Percentiles rank a stretch among this genome's conserved stretches.
Evolutionary conservation across 148 eudicot species (phyloP).

Genomic region (Salicornia ramosissima): DNA sequence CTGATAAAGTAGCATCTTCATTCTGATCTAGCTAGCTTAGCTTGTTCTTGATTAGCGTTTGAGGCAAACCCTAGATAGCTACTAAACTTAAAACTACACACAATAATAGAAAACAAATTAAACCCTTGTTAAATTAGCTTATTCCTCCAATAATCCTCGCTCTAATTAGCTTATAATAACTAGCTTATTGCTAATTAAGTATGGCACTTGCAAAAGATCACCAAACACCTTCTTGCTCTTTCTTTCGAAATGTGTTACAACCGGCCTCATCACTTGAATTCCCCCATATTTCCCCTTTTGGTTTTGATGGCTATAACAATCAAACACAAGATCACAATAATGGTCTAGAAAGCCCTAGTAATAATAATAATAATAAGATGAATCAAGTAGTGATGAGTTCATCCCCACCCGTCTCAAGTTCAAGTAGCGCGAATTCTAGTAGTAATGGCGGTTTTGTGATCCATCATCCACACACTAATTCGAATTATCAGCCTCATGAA

Average conservation of each 20-base stretch:
- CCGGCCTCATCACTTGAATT: slow-evolving; percentile 31
- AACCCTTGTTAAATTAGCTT: too few species aligned
- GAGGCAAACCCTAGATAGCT: slow-evolving; percentile 16
- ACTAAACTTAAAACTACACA: slow-evolving; percentile 3
- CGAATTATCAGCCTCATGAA: slow-evolving; percentile 36
- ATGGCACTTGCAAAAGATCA: slow-evolving; percentile 71
- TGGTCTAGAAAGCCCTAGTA: slow-evolving; percentile 28
- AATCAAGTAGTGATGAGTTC: slow-evolving; percentile 33
- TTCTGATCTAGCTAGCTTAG: too few species aligned
- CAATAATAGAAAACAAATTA: too few species aligned
- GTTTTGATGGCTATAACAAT: slow-evolving; percentile 27
- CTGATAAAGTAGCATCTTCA: background rate
- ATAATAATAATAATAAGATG: slow-evolving; percentile 18
- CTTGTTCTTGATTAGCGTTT: slow-evolving; percentile 16
- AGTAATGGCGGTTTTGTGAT: slow-evolving; percentile 37
- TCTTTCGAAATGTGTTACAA: slow-evolving; percentile 34
- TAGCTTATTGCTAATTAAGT: slow-evolving; percentile 7
- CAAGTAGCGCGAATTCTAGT: slow-evolving; percentile 56
- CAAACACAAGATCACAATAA: slow-evolving; percentile 34
- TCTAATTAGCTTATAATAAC: too few species aligned
- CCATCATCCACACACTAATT: slow-evolving; percentile 22
- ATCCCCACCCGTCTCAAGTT: slow-evolving; percentile 62
- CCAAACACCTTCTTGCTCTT: slow-evolving; percentile 31
- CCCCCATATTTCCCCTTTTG: slow-evolving; percentile 36
- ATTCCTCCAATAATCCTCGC: background rate